These are phyloP conservation scores for Chytriomyces confervae DNA, from an alignment of 192 early-diverging fungal genomes.

Conservation along the genomic window DNA sequence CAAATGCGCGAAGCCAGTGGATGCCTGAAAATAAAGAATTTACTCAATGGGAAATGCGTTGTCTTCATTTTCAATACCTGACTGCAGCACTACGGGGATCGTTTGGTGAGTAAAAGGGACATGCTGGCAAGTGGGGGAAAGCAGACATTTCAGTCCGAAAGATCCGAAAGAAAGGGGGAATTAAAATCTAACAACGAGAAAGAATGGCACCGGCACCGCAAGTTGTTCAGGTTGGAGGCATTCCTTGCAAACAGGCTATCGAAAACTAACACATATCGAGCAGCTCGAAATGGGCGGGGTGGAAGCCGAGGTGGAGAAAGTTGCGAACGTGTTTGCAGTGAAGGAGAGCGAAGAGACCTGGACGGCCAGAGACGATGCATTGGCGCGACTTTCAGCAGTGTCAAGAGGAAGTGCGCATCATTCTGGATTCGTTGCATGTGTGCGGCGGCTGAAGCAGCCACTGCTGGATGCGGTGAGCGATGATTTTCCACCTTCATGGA, in stretches of 20 bases:
- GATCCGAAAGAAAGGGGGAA: not conserved
- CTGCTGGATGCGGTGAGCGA: conserved; percentile 60
- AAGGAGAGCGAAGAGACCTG: conserved; percentile 78
- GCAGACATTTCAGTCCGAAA: not conserved
- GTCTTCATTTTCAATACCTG: too few species aligned
- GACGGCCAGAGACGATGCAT: conserved; percentile 64
- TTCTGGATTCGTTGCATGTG: conserved; percentile 51
- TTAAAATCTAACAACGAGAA: not conserved
- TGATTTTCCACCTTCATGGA: too few species aligned
- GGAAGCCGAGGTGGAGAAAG: conserved; percentile 6
- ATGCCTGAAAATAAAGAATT: not conserved
- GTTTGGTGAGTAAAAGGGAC: not conserved
- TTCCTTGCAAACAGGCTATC: not conserved
- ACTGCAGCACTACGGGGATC: not conserved
- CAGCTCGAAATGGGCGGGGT: conserved; percentile 1
- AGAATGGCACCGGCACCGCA: not conserved
- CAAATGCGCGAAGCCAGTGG: conserved; percentile 91
- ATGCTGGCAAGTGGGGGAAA: not conserved
- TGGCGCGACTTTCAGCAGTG: conserved; percentile 54
- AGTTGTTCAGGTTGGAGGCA: not conserved
- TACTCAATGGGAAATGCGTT: too few species aligned
- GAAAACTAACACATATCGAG: not conserved
- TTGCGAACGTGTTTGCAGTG: conserved; percentile 44
- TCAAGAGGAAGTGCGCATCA: conserved; percentile 49
- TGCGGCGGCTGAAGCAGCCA: conserved; percentile 56